Evolutionary conservation across 495 filamentous ascomycete genomes (phyloP).

Genomic region (Aspergillus indologenus): DNA sequence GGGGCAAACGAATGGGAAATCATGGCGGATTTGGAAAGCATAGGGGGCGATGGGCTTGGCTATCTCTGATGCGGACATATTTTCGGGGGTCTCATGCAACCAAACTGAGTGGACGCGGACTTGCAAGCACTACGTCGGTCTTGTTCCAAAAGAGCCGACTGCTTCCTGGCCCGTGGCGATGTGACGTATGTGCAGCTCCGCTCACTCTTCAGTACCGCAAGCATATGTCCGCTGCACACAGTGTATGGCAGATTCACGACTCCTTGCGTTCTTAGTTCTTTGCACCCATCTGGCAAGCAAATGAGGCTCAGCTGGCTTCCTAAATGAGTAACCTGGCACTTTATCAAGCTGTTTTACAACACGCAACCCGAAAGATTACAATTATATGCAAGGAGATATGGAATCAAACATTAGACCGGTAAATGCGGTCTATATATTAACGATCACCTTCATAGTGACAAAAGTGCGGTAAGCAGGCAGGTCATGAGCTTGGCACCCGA

Average conservation of each 20-base stretch:
- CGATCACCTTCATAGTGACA: neutral
- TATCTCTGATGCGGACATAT: slow-evolving; percentile 32
- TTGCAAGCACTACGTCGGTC: neutral
- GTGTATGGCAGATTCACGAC: neutral
- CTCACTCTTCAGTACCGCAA: neutral
- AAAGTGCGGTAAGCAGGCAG: neutral
- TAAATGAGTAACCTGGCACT: no score
- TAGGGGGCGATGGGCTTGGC: slow-evolving; percentile 57
- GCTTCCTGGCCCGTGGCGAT: neutral
- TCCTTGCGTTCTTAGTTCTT: neutral
- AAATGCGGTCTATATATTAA: neutral
- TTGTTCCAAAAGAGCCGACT: neutral
- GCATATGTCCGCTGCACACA: neutral
- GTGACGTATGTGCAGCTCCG: no score
- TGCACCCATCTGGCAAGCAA: neutral
- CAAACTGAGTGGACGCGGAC: neutral
- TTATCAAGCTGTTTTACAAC: neutral
- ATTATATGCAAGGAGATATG: neutral
- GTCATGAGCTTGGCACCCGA: neutral
- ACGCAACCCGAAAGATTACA: neutral
- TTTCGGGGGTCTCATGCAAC: neutral
- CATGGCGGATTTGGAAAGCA: slow-evolving; percentile 56
- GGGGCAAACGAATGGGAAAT: slow-evolving; percentile 56
- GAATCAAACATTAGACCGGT: neutral
- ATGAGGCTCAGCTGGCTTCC: neutral